Evolutionary conservation across 2,329 filamentous ascomycete genomes (phyloP).

Genomic region (Aureobasidium pullulans): DNA sequence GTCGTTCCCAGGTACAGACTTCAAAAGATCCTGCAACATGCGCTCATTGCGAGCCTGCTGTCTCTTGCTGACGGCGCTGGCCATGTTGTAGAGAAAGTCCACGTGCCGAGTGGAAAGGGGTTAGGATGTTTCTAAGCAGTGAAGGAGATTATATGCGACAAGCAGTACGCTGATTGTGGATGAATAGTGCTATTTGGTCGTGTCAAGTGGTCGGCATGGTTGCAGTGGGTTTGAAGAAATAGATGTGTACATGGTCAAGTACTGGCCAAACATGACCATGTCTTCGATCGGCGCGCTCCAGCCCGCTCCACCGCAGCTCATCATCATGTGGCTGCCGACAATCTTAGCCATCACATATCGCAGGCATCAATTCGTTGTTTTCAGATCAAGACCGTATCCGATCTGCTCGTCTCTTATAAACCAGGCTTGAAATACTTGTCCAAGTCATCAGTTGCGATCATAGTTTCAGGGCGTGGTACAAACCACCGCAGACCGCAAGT

Average conservation of each 20-base stretch:
- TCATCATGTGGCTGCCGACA: too few relatives aligned
- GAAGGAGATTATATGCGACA: neutral
- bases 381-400: too few relatives aligned
- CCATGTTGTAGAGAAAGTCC: constrained; percentile 45
- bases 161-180: neutral
- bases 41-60: constrained; percentile 97
- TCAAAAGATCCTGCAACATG: constrained; percentile 79
- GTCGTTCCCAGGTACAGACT: constrained; percentile 79
- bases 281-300: neutral
- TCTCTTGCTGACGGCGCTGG: constrained; percentile 77
- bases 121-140: neutral
- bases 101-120: neutral
- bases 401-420: too few relatives aligned
- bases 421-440: neutral
- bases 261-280: neutral
- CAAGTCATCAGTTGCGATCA: neutral
- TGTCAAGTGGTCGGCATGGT: constrained; percentile 5
- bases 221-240: neutral
- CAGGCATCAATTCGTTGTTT: too few relatives aligned
- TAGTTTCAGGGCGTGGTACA: neutral
- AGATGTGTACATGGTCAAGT: neutral
- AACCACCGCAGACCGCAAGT: neutral
- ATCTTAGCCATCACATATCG: too few relatives aligned
- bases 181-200: neutral
- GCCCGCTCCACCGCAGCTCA: neutral